phyloP scores from a whole-genome alignment of 1,284 basidiomycete species.

The Coniferiporia sulphurascens region DNA sequence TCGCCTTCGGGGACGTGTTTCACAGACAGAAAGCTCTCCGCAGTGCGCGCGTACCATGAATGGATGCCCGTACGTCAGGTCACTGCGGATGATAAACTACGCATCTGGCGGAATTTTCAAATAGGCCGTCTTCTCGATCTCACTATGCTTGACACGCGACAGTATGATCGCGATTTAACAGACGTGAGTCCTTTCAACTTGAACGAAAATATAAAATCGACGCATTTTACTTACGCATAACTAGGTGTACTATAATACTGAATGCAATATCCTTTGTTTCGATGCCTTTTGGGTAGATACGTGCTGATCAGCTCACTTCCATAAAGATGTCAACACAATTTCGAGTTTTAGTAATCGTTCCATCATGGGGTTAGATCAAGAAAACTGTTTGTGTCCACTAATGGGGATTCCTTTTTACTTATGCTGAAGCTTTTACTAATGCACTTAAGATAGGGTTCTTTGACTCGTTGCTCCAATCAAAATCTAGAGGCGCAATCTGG shows the following conservation, averaged over 20 bases:
- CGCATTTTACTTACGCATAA: background rate
- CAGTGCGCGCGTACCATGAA: constrained; percentile 61
- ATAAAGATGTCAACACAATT: constrained; percentile 39
- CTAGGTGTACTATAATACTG: constrained; percentile 55
- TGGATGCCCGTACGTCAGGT: constrained; percentile 71
- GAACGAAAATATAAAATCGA: background rate
- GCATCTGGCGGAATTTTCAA: constrained; percentile 67
- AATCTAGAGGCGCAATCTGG: constrained; percentile 51
- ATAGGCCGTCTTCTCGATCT: constrained; percentile 56
- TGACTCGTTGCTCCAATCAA: constrained; percentile 43
- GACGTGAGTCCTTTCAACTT: constrained; percentile 34
- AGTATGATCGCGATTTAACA: constrained; percentile 63
- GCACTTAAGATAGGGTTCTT: constrained; percentile 43
- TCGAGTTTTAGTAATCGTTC: constrained; percentile 43
- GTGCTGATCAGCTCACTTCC: background rate
- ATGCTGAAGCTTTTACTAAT: background rate
- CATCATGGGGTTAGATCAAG: constrained; percentile 55
- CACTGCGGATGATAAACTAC: constrained; percentile 51
- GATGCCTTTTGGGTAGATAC: background rate
- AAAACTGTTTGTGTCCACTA: constrained; percentile 38
- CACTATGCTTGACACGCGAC: constrained; percentile 61
- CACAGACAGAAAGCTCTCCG: constrained; percentile 59
- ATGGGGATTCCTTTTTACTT: background rate
- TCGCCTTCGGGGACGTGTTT: constrained; percentile 54
- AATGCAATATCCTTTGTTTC: constrained; percentile 25